Conservation (phyloP, 2,329 filamentous ascomycete species). For the Pestalotiopsis sp. region DNA sequence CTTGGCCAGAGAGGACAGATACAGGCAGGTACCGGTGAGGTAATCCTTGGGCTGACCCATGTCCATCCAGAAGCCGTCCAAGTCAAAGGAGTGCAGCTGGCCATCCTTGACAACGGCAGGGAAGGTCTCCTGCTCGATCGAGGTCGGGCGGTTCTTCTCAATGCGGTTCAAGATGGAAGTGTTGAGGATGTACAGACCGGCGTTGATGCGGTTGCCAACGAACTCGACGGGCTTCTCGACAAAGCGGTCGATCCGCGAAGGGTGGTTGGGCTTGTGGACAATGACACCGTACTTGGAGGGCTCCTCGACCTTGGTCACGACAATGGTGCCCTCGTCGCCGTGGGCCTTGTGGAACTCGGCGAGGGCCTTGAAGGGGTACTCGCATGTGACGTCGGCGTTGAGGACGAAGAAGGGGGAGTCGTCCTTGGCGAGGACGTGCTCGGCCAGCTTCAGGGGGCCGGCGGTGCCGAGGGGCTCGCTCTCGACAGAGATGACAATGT, state of each 20-base stretch:
- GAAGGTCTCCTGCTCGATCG: conserved; percentile 99
- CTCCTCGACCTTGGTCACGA: conserved; percentile 98
- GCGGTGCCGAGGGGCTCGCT: conserved; percentile 93
- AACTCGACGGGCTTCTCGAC: conserved; percentile 99
- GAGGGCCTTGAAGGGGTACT: conserved; percentile 90
- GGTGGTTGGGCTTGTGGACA: conserved; percentile 91
- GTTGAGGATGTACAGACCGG: conserved; percentile 97
- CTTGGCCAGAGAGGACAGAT: conserved; percentile 90
- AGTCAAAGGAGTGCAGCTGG: conserved; percentile 90
- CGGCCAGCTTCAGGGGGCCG: conserved; percentile 91
- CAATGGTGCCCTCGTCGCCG: conserved; percentile 94
- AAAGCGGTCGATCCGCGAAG: conserved; percentile 94
- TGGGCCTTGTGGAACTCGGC: conserved; percentile 90
- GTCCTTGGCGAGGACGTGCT: conserved; percentile 89
- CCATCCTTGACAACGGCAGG: conserved; percentile 88
- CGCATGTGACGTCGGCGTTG: conserved; percentile 98
- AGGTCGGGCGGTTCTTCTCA: conserved; percentile 85
- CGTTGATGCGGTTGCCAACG: conserved; percentile 97
- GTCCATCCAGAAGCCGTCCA: conserved; percentile 99
- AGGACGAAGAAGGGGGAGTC: conserved; percentile 96
- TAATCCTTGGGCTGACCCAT: conserved; percentile 99
- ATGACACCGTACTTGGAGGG: conserved; percentile 98
- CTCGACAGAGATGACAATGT: conserved; percentile 96
- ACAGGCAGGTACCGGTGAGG: conserved; percentile 91
- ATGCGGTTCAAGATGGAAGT: conserved; percentile 87